Base-by-base conservation (phyloP, 1,284 basidiomycete species). In the Porodaedalea pini region DNA sequence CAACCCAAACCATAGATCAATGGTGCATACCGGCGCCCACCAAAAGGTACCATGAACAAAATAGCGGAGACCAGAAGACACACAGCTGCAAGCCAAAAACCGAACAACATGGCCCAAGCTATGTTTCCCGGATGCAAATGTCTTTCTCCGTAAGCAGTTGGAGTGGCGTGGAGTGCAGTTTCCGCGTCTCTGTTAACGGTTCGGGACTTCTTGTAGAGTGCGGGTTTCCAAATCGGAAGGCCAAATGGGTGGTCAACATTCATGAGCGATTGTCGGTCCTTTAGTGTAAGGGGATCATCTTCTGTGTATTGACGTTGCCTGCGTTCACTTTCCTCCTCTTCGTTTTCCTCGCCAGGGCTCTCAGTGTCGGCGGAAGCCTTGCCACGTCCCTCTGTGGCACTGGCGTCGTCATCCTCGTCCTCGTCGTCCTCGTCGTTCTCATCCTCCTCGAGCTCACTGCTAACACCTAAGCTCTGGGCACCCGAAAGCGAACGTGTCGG, bases 231-330 rank as follows among this genome's bases (percentile, higher is more conserved):
- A 69, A 99, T 98, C 45, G 94, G 97, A 63, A 99, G 80, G 78
- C 97, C 97, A 72, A 99, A 99, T 5, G 97, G 97, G 72, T 99
- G 97, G 70, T 98, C 94, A 69, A 98, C 94, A 74, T 99, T 99
- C 72, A 99, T 97, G 65, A 96, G 89, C 45, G 97, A 98, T 71
- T 99, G 97, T 29, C 97, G 86, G 66, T 98, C 95, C 73, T 91
- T 94, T 64, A 99, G 76, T 0, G 96, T 99, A n/a, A 98, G 94
- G 37, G 91, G 92, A 65, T 98, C 94, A 34, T 85, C 86, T n/a
- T 85, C 85, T 40, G 69, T 69, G 53, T 64, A 64, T 36, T 76
- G 74, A 29, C 72, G 73, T 3, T 68, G 65, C 17, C 68, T 73
- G 21, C 75, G 74, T 4, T 66, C 70, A 25, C 63, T 71, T 25